Conservation (phyloP, 495 filamentous ascomycete species). For the Immersiella caudata region DNA sequence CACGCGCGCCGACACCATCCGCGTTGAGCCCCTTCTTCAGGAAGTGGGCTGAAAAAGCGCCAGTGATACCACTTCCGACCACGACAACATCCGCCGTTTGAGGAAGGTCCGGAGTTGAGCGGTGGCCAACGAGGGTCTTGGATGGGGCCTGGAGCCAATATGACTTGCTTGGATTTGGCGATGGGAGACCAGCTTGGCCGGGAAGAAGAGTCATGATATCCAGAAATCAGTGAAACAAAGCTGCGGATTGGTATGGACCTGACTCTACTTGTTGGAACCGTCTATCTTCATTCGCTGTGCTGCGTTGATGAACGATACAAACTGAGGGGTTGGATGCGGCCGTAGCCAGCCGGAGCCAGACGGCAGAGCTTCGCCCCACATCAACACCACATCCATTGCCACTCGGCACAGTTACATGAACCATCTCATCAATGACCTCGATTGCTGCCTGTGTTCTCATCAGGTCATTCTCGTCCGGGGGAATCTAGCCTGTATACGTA, state of each 20-base stretch:
- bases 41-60: conserved; percentile 65
- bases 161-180: conserved; percentile 60
- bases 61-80: conserved; percentile 74
- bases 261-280: background rate
- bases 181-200: conserved; percentile 53
- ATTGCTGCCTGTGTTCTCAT: background rate
- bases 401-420: background rate
- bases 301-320: background rate
- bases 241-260: background rate
- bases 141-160: conserved; percentile 74
- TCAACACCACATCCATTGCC: background rate
- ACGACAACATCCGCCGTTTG: conserved; percentile 65
- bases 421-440: background rate
- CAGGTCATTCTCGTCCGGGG: background rate
- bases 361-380: background rate
- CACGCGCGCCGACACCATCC: conserved; percentile 31
- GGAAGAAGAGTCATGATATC: background rate
- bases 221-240: no score
- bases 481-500: background rate
- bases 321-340: background rate
- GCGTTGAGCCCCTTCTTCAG: conserved; percentile 36
- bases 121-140: conserved; percentile 58
- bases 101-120: conserved; percentile 64
- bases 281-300: background rate
- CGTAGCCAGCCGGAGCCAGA: background rate